These are phyloP conservation scores for Colletotrichum sp. DNA, from an alignment of 2,329 filamentous ascomycete species.

Conservation along the genomic window DNA sequence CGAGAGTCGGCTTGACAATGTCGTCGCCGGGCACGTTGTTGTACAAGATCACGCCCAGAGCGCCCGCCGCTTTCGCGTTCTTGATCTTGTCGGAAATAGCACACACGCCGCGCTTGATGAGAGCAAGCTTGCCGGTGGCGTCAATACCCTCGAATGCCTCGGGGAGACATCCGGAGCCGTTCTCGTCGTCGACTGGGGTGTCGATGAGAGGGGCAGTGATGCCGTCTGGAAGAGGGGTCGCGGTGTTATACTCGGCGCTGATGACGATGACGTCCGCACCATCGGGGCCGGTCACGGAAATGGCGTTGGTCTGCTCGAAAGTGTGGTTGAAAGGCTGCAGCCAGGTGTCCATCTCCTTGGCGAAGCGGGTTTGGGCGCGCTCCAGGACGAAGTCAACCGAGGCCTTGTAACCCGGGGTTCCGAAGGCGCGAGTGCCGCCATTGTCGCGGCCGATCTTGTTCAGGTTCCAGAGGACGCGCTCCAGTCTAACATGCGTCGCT, in stretches of 20 bases:
- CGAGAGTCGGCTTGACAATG: conserved; percentile 56
- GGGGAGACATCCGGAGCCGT: conserved; percentile 44
- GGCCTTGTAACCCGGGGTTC: conserved; percentile 54
- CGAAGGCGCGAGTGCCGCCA: conserved; percentile 58
- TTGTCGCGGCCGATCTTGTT: conserved; percentile 53
- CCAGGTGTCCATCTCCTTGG: conserved; percentile 45
- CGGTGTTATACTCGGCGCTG: conserved; percentile 49
- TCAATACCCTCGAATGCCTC: conserved; percentile 49
- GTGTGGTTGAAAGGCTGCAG: conserved; percentile 42
- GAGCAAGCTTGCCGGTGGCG: conserved; percentile 46
- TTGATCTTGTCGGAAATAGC: conserved; percentile 47
- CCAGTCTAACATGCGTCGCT: conserved; percentile 37
- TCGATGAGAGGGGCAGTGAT: conserved; percentile 41
- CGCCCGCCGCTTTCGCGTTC: conserved; percentile 45
- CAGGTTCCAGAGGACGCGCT: conserved; percentile 51
- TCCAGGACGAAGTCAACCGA: conserved; percentile 56
- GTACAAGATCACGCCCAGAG: conserved; percentile 58
- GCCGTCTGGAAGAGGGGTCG: conserved; percentile 42
- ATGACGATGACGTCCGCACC: conserved; percentile 47
- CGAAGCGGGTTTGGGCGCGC: conserved; percentile 31
- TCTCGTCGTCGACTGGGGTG: conserved; percentile 38
- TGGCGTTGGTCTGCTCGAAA: conserved; percentile 43
- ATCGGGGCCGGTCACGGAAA: conserved; percentile 48
- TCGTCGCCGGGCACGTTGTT: conserved; percentile 59
- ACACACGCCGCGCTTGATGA: conserved; percentile 49